A percentile compares a stretch with the other conserved stretches of the same genome.
Conservation (phyloP, 352 stramenopile species). For the Pythium plurisporium region DNA sequence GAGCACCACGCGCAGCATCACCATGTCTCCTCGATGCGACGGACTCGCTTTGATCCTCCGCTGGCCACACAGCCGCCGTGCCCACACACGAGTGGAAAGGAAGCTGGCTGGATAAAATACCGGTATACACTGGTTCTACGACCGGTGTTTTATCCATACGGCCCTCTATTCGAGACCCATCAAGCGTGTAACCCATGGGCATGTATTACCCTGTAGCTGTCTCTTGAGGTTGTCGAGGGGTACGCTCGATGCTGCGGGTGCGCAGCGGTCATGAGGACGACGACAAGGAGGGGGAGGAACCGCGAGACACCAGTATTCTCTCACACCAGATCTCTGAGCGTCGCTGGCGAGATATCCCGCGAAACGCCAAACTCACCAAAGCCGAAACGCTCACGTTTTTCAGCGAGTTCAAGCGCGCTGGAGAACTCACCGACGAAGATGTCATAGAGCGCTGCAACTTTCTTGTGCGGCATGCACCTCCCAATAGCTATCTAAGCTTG, state of each 20-base stretch:
- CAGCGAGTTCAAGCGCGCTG: conserved; percentile 25
- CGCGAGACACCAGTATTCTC: conserved; percentile 21
- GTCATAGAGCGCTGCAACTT: conserved; percentile 29
- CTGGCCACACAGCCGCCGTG: conserved; percentile 19
- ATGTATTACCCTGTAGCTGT: too few species aligned
- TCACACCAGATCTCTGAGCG: conserved; percentile 5
- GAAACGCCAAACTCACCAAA: conserved; percentile 25
- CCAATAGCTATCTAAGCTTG: conserved; percentile 19
- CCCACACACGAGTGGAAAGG: conserved; percentile 5
- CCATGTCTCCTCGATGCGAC: neutral
- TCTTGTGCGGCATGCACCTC: conserved; percentile 25
- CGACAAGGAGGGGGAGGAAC: conserved; percentile 12
- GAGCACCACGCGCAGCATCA: conserved; percentile 24
- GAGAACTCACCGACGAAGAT: conserved; percentile 23
- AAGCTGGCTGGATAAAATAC: neutral
- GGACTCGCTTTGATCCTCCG: conserved; percentile 4
- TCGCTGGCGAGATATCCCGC: conserved; percentile 25
- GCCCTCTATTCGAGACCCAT: too few species aligned
- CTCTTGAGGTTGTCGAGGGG: neutral
- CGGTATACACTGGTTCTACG: neutral
- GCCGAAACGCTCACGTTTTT: conserved; percentile 28
- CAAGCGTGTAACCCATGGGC: too few species aligned
- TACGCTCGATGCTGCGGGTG: neutral
- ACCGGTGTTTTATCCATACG: neutral
- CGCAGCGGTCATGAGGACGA: conserved; percentile 5